Evolutionary conservation across 768 basidiomycete species (phyloP), one percentile per base, ranked within the genome.

Genomic region (Boletus edulis): DNA sequence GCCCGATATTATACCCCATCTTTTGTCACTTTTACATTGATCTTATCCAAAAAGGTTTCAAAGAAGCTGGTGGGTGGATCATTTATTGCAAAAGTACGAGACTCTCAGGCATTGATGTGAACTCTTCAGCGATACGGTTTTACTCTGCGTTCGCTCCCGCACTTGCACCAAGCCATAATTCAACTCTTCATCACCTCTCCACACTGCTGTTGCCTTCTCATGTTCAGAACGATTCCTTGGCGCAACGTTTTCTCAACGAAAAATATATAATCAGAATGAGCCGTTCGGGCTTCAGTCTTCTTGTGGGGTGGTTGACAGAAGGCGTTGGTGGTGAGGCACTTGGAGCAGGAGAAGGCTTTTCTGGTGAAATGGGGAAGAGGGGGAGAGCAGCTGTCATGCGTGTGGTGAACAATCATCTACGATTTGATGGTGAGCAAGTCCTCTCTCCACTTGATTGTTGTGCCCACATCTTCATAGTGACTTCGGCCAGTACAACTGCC

Each of bases 21-120:
- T 98, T 98, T 68, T 93, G 91, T 47, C 94, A 99, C 72, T 98
- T 98, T 68, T 98, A 96, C 70, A 78, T 99, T 31, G 96, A 98
- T 69, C 81, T 99, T 46, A 85, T 98, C 45, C 87, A 94, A 62
- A 85, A 87, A 48, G 94, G 92, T 11, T 93, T 91, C 71, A 87
- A 89, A 66, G 89, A 92, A 67, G 89, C 94, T 60, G 95, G 95
- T 89, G 67, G 58, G 86, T 73, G 46, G 18, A 41, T 31, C 46
- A 4, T 44, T 43, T 39, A 22, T 42, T 42, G 9, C 31, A n/a
- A 46, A 50, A 44, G 22, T 39, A 14, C 45, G 31, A 22, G 49
- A 47, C 40, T 44, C 49, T 54, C 39, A 52, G 51, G n/a, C 63
- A 46, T 18, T 53, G 48, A 24, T 50, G 49, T 46, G 54, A 61